Conservation (phyloP, 2,329 filamentous ascomycete species). For the Podosphaera fusca region DNA sequence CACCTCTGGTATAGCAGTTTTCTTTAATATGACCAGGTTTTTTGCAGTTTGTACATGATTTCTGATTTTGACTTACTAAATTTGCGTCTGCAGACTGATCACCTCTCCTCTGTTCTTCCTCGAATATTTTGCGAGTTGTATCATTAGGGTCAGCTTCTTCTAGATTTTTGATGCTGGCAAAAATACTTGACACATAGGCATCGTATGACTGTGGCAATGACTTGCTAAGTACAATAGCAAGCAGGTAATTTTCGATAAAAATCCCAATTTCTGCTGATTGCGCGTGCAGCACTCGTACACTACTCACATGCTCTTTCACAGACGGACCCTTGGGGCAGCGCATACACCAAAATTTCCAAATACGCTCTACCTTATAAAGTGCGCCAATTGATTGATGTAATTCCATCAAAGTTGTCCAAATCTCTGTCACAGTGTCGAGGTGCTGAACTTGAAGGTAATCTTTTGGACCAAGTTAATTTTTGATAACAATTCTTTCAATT, state of each 20-base stretch:
- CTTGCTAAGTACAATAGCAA: neutral
- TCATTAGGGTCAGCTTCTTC: neutral
- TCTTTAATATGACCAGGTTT: neutral
- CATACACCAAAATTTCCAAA: neutral
- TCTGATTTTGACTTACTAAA: neutral
- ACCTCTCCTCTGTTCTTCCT: neutral
- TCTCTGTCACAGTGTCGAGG: neutral
- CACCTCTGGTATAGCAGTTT: neutral
- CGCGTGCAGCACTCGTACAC: neutral
- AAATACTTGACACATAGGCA: neutral
- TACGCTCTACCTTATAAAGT: neutral
- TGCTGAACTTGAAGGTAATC: neutral
- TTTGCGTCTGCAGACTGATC: neutral
- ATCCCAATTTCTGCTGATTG: neutral
- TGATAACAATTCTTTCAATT: neutral
- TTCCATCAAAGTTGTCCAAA: neutral
- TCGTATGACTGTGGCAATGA: neutral
- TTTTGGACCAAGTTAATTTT: neutral
- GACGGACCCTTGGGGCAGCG: neutral
- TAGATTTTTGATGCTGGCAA: neutral
- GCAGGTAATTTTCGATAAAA: constrained; percentile 1
- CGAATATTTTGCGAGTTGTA: neutral
- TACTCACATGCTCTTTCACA: neutral
- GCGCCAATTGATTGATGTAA: neutral
- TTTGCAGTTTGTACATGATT: neutral